Conservation (phyloP, 2,329 filamentous ascomycete genomes). For the Botrytis hyacinthi region DNA sequence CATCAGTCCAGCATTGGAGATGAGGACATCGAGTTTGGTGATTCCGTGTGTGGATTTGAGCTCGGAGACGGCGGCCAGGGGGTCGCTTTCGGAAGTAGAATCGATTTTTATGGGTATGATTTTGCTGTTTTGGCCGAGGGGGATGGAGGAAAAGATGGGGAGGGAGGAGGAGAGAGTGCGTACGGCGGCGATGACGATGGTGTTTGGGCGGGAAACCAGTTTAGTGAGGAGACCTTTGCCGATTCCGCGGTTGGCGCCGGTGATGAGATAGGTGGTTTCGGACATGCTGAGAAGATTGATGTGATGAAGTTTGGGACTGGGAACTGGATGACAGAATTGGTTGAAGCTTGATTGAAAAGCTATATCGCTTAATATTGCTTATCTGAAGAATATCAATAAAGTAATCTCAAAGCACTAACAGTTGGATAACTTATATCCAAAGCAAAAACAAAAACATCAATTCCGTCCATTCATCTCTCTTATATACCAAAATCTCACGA, state of each 20-base stretch:
- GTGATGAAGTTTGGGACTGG: not conserved
- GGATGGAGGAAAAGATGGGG: constrained; percentile 34
- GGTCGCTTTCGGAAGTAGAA: constrained; percentile 7
- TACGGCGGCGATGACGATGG: constrained; percentile 43
- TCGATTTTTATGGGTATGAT: constrained; percentile 31
- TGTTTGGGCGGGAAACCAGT: constrained; percentile 41
- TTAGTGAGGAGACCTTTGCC: constrained; percentile 39
- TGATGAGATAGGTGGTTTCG: constrained; percentile 28
- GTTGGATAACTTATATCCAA: not conserved
- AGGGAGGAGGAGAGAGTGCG: constrained; percentile 36
- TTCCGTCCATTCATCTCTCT: not conserved
- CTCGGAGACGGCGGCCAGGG: constrained; percentile 39
- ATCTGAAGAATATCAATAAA: not conserved
- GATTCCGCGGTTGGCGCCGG: constrained; percentile 29
- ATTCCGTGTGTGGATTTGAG: constrained; percentile 10
- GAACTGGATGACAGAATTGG: not conserved
- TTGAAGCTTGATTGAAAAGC: not conserved
- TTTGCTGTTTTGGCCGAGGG: constrained; percentile 31
- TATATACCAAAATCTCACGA: not conserved
- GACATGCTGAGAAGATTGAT: constrained; percentile 47
- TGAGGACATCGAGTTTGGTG: not conserved
- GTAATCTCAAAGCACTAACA: not conserved
- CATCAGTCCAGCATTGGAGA: not conserved
- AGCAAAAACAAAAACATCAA: not conserved
- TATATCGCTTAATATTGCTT: not conserved